Base-by-base conservation (phyloP, 345 rosid genomes). In the Brassica rapa region DNA sequence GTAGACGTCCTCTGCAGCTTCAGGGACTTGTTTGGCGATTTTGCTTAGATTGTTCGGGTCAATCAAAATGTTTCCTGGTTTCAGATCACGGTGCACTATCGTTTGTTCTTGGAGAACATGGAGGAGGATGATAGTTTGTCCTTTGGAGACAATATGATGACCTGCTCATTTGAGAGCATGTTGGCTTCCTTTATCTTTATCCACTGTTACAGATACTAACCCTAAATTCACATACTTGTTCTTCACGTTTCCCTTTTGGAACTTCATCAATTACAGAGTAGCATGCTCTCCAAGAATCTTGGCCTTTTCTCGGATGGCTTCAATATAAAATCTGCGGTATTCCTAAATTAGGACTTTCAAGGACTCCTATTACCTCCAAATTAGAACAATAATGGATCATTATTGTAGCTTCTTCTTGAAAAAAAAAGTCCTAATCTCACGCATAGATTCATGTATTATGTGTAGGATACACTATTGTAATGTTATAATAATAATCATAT, bases 21-120 rank as follows among this genome's bases (percentile, higher is more conserved):
- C 89, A 39, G 98, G 98, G 9, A 94, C 95, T 49, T 92, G 88
- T 83, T 85, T 85, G 9, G 98, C 79, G 2, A 94, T 88, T 85
- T 92, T 94, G 81, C 93, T 87, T 37, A 87, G 90, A n/a, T 89
- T 91, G 84, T 92, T 87, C 73, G 83, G 82, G 85, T 94, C 97
- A 32, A 94, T 84, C 80, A 94, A 85, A 75, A 94, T 88, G 81
- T 94, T 94, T 27, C 86, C 98, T 0, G 98, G 98, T 84, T 92
- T 94, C 11, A 94, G 88, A 84, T 94, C 98, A 51, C 98, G 92
- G 78, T 94, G 98, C 78, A 94, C 98, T n/a, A 92, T 77, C 95
- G 98, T 85, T 90, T 94, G 10, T 89, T 85, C 84, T 94, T 70
- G 83, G 70, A 78, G 1, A 73, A 91, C 93, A 83, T 93, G 97